Base-by-base conservation (phyloP, 2,329 filamentous ascomycete genomes). In the Teratosphaeria gauchensis region DNA sequence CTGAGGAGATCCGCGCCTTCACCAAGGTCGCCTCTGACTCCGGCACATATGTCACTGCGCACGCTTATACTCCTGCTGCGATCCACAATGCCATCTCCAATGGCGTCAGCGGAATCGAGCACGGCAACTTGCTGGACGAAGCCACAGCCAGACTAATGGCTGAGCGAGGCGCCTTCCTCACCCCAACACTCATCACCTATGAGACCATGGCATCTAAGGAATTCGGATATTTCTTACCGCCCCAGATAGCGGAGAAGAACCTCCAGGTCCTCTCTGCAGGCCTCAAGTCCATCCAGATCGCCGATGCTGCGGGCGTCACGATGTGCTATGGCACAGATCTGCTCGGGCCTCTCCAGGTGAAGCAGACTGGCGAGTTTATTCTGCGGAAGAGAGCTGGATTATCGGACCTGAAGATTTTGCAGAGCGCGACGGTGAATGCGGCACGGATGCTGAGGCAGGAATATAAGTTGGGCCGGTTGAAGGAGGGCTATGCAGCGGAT, bases 71-170 rank as follows among this genome's bases (percentile, higher is more conserved):
- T 0, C 76, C 80, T 2, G 67, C 72, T 51, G 77, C 81, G 0
- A 84, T 85, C 42, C 74, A 76, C 5, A 80, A 83, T 59, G 79
- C 80, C 1, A 73, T 85, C 21, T 74, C 78, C 16, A 80, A 84
- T 55, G 83, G 81, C 5, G 79, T 81, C 0, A 73, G 65, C 19
- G 80, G 80, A 0, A 84, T 84, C 61, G 82, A 85, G 61, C 82
- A 84, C 63, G 84, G 83, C 28, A 79, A 83, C 16, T 73, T 85
- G n/a, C 73, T 85, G 56, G 86, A 88, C 70, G 81, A 83, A 65
- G 75, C 79, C 31, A 71, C 77, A 61, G 73, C 81, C 0, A 67
- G 71, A 53, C 70, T 79, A 56, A 82, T 84, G 79, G 80, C 77
- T 0, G 72, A 76, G 60, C 76, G 73, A 53, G 73, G 71, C 0